Evolutionary conservation across 2,329 filamentous ascomycete genomes (phyloP), one percentile per base, ranked within the genome.

Genomic region (Xylariaceae sp.): DNA sequence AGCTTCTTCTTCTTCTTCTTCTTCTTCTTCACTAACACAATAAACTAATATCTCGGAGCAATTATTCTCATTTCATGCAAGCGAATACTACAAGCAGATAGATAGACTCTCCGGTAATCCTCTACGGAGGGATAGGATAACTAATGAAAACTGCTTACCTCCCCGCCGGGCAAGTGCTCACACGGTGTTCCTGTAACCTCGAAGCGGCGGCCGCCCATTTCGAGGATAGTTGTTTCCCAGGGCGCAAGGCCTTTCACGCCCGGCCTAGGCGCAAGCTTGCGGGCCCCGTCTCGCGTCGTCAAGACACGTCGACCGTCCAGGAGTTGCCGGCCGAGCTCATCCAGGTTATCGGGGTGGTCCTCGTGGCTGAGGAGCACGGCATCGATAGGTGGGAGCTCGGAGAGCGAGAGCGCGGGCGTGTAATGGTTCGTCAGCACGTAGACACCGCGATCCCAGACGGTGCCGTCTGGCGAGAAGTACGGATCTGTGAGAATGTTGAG

Each of bases 361-460:
- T 81, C 78, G 52, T 81, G 78, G 61, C 74, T 78, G 7, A 81
- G 69, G 1, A 80, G 69, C 3, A 81, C 66, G n/a, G 72, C 77
- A 43, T 80, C 77, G 55, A 81, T 77, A 8, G 64, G 64, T 0
- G 78, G 78, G 0, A 80, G 67, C 1, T 75, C 49, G 1, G 70
- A 56, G 0, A 79, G 64, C 0, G 57, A 45, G 0, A 78, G 57
- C 2, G 73, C 73, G 0, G 76, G 74, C 1, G 58, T 54, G 24
- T 72, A 65, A 10, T 64, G 60, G 20, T 60, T 68, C 11, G 66
- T 69, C 8, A 77, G 64, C 1, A 67, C 24, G 2, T 43, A 20
- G 4, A 62, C 27, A 20, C 66, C 66, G 1, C 62, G 13, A 6
- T 71, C 65, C 63, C 66, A 77, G 26, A 60, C 41, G 0, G 72